These are phyloP conservation scores for Blastobotrys apis DNA, from an alignment of 1,139 yeast species.

Conservation along the genomic window DNA sequence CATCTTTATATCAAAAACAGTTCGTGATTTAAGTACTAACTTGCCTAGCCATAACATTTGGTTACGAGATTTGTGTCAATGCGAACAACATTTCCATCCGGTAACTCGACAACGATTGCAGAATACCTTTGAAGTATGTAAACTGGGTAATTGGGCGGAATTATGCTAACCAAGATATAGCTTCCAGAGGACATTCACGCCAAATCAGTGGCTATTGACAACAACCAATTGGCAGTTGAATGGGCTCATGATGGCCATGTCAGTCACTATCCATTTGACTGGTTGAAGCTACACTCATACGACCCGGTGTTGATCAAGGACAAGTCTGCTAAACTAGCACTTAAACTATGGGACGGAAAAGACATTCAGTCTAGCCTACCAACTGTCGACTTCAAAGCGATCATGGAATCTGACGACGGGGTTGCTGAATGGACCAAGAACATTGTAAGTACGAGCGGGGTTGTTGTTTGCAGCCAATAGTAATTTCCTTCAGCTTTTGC, in stretches of 20 bases:
- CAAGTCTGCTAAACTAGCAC: conserved; percentile 29
- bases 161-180: background rate
- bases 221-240: conserved; percentile 22
- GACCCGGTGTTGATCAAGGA: conserved; percentile 46
- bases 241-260: conserved; percentile 52
- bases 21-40: background rate
- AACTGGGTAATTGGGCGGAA: background rate
- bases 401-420: conserved; percentile 47
- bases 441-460: conserved; percentile 33
- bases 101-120: conserved; percentile 61
- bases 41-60: conserved; percentile 48
- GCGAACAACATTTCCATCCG: conserved; percentile 55
- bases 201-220: conserved; percentile 20
- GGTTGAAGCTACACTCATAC: conserved; percentile 60
- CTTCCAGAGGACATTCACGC: conserved; percentile 50
- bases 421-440: conserved; percentile 58
- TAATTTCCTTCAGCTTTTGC: too few relatives aligned
- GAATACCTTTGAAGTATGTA: conserved; percentile 46
- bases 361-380: conserved; percentile 47
- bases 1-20: background rate
- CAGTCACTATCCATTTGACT: conserved; percentile 45
- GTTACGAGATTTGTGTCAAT: conserved; percentile 70
- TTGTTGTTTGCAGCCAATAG: too few relatives aligned
- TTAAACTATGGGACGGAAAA: conserved; percentile 48
- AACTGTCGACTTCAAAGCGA: conserved; percentile 45